Evolutionary conservation across 179 eudicot species (phyloP), one percentile per base, ranked within the genome.

Genomic region (Sideroxylon spinosum): DNA sequence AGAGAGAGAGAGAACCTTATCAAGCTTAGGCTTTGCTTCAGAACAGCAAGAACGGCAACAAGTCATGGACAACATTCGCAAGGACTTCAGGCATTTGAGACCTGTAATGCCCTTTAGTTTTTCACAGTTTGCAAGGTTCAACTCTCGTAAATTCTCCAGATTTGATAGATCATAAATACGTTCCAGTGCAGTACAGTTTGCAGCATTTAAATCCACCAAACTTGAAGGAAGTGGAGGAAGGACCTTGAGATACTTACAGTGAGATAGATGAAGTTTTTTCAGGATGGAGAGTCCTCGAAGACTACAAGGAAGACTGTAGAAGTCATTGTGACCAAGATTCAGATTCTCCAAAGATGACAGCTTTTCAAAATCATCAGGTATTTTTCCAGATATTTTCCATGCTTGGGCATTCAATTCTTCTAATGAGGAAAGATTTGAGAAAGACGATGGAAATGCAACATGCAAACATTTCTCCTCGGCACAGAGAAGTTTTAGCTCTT

Each of bases 151-250:
- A 63, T 76, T 79, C 75, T 76, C 66, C 37, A 88, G 85, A 77
- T 88, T 81, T 10, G 91, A 88, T 56, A 91, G 46, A 79, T 89
- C 85, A 25, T 74, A 37, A 65, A 91, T 76, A 71, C 48, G 66
- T 81, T 87, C 84, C 23, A 91, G 81, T 37, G 83, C 75, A 57
- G 71, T 78, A 79, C 93, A 91, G 63, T 87, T 84, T 44, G 87
- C 84, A 78, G 87, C 92, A 81, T 85, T 78, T 63, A 89, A 57
- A 79, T 84, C 82, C 80, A 74, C 75, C 81, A 91, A 84, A 74
- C 84, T 85, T 17, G 87, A 86, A 55, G 92, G 95, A 63, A 91
- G 89, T 50, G 71, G 80, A 74, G 95, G 95, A 12, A 91, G 80
- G 75, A 64, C 57, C 77, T 73, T 83, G 20, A 91, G 86, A 64